A percentile compares a stretch with the other conserved stretches of the same genome.
Conservation (phyloP, 1,284 basidiomycete genomes). For the Calocybe gambosa region DNA sequence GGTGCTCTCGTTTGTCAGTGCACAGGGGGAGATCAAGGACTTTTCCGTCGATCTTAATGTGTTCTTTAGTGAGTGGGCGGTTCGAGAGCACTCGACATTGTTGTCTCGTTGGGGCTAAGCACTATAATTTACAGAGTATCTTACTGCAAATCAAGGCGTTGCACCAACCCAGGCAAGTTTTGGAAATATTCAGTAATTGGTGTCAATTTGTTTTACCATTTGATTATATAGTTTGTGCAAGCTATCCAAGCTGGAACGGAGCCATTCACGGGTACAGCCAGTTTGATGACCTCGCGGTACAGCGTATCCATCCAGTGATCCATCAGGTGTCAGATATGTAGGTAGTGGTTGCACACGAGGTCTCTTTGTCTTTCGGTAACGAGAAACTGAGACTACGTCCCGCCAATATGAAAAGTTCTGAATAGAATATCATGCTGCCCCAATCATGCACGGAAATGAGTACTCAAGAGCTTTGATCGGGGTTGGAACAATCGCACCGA, state of each 20-base stretch:
- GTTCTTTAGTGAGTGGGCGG: slow-evolving; percentile 46
- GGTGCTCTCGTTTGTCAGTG: slow-evolving; percentile 50
- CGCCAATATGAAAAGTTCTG: no score
- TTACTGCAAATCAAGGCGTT: slow-evolving; percentile 35
- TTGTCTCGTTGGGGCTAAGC: no score
- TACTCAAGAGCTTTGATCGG: no score
- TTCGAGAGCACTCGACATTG: no score
- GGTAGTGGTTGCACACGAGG: no score
- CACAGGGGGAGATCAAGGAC: slow-evolving; percentile 40
- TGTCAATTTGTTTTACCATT: no score
- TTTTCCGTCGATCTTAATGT: slow-evolving; percentile 51
- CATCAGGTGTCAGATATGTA: no score
- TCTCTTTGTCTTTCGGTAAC: no score
- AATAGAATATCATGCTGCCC: no score
- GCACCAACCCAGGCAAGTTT: slow-evolving; percentile 30
- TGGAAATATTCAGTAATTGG: background rate
- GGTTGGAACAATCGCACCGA: no score
- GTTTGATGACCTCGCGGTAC: slow-evolving; percentile 32
- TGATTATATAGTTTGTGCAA: slow-evolving; percentile 33
- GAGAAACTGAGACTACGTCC: no score
- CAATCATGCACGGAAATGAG: no score
- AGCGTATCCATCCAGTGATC: slow-evolving; percentile 8
- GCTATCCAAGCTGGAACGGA: slow-evolving; percentile 43
- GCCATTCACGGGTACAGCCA: slow-evolving; percentile 38
- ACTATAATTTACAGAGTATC: slow-evolving; percentile 38